A percentile compares a stretch with the other conserved stretches of the same genome.
Evolutionary conservation across 164 flowering plant genomes (phyloP).

Genomic region (Taxillus chinensis): DNA sequence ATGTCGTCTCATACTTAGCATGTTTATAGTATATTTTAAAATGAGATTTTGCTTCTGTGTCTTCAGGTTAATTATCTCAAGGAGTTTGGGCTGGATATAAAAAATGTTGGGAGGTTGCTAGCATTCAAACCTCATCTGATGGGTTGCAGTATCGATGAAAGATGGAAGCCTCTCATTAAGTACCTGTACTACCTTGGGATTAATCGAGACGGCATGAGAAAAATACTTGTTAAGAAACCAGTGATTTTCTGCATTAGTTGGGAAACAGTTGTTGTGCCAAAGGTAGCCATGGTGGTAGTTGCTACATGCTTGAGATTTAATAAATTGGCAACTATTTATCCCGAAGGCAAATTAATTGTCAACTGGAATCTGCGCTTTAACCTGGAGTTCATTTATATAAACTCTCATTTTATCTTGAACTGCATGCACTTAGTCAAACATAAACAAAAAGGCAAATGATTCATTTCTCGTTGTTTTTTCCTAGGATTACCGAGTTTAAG

Average conservation of each 20-base stretch:
- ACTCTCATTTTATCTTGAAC: too few relatives aligned
- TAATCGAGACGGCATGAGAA: conserved; percentile 75
- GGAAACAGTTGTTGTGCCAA: conserved; percentile 70
- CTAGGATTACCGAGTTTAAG: too few relatives aligned
- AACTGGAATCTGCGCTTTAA: neutral
- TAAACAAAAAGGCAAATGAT: neutral
- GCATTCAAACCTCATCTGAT: conserved; percentile 86
- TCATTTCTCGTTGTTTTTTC: neutral
- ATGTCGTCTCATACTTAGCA: too few relatives aligned
- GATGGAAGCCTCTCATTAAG: conserved; percentile 91
- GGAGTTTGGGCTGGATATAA: conserved; percentile 66
- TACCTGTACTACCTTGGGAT: conserved; percentile 83
- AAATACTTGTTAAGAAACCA: conserved; percentile 73
- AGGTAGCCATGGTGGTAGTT: conserved; percentile 39
- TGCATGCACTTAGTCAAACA: too few relatives aligned
- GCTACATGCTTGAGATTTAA: neutral
- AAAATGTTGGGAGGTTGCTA: conserved; percentile 62
- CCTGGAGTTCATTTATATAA: too few relatives aligned
- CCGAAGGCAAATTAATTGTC: too few relatives aligned
- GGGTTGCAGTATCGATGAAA: conserved; percentile 79
- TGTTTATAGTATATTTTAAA: too few relatives aligned
- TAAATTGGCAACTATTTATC: neutral
- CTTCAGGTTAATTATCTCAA: conserved; percentile 66
- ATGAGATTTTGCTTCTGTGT: conserved; percentile 5
- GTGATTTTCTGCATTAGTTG: conserved; percentile 74